phyloP scores from a whole-genome alignment of 140 eudicot species.

The Flaveria floridana region DNA sequence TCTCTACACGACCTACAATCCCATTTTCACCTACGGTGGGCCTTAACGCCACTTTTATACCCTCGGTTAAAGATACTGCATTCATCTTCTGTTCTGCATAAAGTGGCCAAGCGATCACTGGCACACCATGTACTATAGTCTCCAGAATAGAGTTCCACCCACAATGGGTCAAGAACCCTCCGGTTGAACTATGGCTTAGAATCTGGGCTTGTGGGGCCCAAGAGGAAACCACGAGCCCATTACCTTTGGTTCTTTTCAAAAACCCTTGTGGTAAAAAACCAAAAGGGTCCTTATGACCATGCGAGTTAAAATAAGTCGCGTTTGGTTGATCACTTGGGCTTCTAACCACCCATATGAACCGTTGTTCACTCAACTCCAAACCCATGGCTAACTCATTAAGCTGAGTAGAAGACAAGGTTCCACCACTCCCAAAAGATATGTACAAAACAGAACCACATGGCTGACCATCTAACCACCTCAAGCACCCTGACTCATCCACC shows the following conservation, averaged over 20 bases:
- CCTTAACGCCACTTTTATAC: constrained; percentile 50
- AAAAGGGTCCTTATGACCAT: constrained; percentile 37
- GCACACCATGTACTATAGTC: constrained; percentile 51
- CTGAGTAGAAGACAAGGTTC: constrained; percentile 50
- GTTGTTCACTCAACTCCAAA: constrained; percentile 59
- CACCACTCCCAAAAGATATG: constrained; percentile 73
- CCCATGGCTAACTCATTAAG: constrained; percentile 58
- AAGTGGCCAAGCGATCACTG: constrained; percentile 69
- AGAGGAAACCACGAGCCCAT: constrained; percentile 46
- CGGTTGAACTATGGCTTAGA: constrained; percentile 43
- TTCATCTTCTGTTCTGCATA: constrained; percentile 72
- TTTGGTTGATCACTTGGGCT: constrained; percentile 48
- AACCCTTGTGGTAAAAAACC: constrained; percentile 63
- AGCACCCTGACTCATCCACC: constrained; percentile 35
- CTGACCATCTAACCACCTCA: constrained; percentile 59
- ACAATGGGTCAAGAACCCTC: constrained; percentile 65
- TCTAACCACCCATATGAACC: constrained; percentile 72
- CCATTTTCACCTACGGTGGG: constrained; percentile 45
- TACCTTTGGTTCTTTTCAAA: constrained; percentile 46
- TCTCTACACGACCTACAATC: constrained; percentile 39
- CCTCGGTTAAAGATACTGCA: constrained; percentile 49
- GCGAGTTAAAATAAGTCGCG: constrained; percentile 38
- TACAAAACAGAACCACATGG: constrained; percentile 62
- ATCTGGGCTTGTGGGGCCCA: constrained; percentile 78
- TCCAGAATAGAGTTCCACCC: constrained; percentile 70